phyloP scores from a whole-genome alignment of 2,329 filamentous ascomycete species.

The Lachnellula suecica region DNA sequence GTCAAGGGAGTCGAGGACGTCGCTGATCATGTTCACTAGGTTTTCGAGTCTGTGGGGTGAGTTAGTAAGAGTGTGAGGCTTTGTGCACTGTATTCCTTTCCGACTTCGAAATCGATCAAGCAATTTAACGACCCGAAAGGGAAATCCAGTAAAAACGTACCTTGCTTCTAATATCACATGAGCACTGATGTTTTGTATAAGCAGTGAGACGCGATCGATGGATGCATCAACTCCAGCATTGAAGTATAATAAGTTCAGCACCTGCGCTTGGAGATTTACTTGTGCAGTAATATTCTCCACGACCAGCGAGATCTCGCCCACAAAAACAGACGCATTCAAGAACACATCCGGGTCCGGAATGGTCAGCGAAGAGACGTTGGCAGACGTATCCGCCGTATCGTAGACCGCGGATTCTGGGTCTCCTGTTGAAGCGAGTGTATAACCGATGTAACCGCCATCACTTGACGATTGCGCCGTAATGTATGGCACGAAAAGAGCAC shows the following conservation, averaged over 20 bases:
- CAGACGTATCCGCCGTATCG: conserved; percentile 50
- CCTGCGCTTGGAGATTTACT: conserved; percentile 58
- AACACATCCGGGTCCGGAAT: conserved; percentile 55
- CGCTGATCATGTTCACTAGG: conserved; percentile 57
- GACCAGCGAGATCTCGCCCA: conserved; percentile 57
- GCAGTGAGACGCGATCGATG: conserved; percentile 55
- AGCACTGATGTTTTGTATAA: conserved; percentile 58
- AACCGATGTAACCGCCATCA: conserved; percentile 51
- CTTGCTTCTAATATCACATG: conserved; percentile 57
- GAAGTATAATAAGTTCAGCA: conserved; percentile 57
- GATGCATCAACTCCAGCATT: conserved; percentile 59
- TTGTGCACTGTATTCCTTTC: too few species aligned
- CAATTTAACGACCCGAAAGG: neutral
- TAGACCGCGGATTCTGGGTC: conserved; percentile 51
- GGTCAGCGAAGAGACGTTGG: conserved; percentile 42
- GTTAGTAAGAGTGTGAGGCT: too few species aligned
- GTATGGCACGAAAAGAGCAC: conserved; percentile 9
- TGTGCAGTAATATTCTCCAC: conserved; percentile 61
- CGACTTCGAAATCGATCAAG: too few species aligned
- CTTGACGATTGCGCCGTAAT: conserved; percentile 7
- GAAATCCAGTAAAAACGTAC: neutral
- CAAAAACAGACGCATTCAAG: conserved; percentile 57
- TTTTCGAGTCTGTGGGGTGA: conserved; percentile 49
- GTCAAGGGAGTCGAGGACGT: conserved; percentile 58
- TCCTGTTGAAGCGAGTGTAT: conserved; percentile 50